phyloP scores from a whole-genome alignment of 225 moss, liverwort and hornwort genomes.

The Sphagnum contortum region DNA sequence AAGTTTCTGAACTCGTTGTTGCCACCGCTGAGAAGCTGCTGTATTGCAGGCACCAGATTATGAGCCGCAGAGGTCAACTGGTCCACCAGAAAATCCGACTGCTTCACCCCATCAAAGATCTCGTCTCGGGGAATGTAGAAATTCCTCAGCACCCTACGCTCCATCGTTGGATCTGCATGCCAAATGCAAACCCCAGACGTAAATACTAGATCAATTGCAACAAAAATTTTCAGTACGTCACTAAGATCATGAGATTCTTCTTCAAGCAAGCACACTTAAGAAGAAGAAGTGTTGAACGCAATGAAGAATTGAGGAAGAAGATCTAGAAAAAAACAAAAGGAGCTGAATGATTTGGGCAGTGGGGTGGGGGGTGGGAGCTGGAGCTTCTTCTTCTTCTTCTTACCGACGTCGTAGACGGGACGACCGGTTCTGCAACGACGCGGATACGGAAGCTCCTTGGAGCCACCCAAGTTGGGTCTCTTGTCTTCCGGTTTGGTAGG shows the following conservation, averaged over 20 bases:
- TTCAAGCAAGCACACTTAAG: too few relatives aligned
- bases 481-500: conserved; percentile 4
- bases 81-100: conserved; percentile 21
- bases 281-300: too few relatives aligned
- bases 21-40: background rate
- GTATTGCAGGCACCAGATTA: background rate
- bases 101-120: conserved; percentile 19
- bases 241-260: too few relatives aligned
- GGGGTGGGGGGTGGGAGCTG: too few relatives aligned
- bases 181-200: background rate
- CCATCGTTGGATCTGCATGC: conserved; percentile 29
- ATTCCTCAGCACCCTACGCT: conserved; percentile 7
- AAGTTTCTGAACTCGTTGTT: background rate
- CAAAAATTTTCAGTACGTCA: too few relatives aligned
- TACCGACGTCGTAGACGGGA: conserved; percentile 20
- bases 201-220: too few relatives aligned
- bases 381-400: too few relatives aligned
- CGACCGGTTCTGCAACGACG: conserved; percentile 84
- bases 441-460: conserved; percentile 43
- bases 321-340: too few relatives aligned
- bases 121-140: conserved; percentile 38
- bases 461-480: conserved; percentile 55
- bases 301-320: too few relatives aligned
- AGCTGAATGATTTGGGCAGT: too few relatives aligned
- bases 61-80: conserved; percentile 16